phyloP scores from a whole-genome alignment of 148 eudicot species.

The Fallopia convolvulus region DNA sequence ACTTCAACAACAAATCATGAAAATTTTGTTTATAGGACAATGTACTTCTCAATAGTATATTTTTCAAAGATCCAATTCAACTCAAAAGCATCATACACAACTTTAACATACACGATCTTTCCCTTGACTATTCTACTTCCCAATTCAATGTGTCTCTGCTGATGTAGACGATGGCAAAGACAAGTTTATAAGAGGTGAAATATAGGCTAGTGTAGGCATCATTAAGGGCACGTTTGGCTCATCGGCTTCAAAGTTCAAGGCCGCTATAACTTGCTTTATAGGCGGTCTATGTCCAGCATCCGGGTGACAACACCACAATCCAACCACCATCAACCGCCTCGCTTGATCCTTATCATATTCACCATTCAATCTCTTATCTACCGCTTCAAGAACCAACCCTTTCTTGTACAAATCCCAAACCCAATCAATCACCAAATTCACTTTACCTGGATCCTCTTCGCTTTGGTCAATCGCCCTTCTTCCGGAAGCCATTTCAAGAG shows the following conservation, averaged over 20 bases:
- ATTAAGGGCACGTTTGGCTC: constrained; percentile 23
- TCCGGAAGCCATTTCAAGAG: constrained; percentile 40
- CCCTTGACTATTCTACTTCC: too few species aligned
- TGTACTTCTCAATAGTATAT: too few species aligned
- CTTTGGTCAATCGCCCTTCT: constrained; percentile 19
- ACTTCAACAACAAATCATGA: too few species aligned
- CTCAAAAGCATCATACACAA: too few species aligned
- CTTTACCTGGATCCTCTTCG: neutral
- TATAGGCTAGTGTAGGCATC: constrained; percentile 21
- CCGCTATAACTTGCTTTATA: constrained; percentile 36
- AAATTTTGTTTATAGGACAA: too few species aligned
- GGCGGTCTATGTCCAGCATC: constrained; percentile 36
- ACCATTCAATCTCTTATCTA: constrained; percentile 26
- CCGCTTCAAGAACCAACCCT: constrained; percentile 22
- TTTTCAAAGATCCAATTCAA: too few species aligned
- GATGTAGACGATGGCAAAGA: too few species aligned
- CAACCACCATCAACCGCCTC: constrained; percentile 39
- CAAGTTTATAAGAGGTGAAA: neutral
- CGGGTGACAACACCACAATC: constrained; percentile 57
- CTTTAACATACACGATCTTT: too few species aligned
- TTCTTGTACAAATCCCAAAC: constrained; percentile 46
- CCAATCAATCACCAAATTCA: constrained; percentile 31
- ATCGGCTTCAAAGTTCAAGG: constrained; percentile 33
- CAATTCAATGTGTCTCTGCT: too few species aligned
- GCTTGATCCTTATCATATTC: too few species aligned